Conservation (phyloP, 345 rosid genomes). For the Populus simonii region DNA sequence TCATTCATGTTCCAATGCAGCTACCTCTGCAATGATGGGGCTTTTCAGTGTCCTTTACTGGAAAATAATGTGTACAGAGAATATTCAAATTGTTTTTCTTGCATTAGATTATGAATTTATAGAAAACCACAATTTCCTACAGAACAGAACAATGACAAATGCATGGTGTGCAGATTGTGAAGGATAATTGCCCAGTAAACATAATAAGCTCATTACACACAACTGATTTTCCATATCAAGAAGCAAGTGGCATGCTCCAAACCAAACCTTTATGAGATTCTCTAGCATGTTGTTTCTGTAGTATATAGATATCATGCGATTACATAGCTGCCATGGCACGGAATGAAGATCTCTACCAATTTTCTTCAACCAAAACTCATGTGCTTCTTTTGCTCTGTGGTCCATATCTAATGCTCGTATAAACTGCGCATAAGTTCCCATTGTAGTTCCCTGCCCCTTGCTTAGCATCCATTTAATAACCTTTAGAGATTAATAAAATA, state of each 20-base stretch:
- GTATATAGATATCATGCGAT: slow-evolving; percentile 66
- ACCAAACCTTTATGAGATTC: slow-evolving; percentile 62
- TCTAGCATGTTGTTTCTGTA: slow-evolving; percentile 81
- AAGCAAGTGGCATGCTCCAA: not conserved
- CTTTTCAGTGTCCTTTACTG: not conserved
- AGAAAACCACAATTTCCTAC: not conserved
- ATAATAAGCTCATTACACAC: not conserved
- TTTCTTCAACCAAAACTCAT: slow-evolving; percentile 71
- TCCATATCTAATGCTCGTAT: slow-evolving; percentile 85
- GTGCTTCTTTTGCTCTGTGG: slow-evolving; percentile 87
- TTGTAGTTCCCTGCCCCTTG: slow-evolving; percentile 92
- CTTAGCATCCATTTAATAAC: slow-evolving; percentile 98
- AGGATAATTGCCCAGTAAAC: not conserved
- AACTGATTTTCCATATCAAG: not conserved
- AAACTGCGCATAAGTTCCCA: slow-evolving; percentile 73
- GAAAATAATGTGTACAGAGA: not conserved
- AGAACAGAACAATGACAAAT: not conserved
- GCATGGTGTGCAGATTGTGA: not conserved
- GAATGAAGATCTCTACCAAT: slow-evolving; percentile 77
- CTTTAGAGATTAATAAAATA: slow-evolving; percentile 23
- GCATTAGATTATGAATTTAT: not conserved
- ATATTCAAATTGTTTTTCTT: not conserved
- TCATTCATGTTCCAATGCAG: not conserved
- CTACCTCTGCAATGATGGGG: not conserved
- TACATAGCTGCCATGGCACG: slow-evolving; percentile 85